These are phyloP conservation scores for Xylariaceae sp. DNA, from an alignment of 2,329 filamentous ascomycete species.

Conservation along the genomic window DNA sequence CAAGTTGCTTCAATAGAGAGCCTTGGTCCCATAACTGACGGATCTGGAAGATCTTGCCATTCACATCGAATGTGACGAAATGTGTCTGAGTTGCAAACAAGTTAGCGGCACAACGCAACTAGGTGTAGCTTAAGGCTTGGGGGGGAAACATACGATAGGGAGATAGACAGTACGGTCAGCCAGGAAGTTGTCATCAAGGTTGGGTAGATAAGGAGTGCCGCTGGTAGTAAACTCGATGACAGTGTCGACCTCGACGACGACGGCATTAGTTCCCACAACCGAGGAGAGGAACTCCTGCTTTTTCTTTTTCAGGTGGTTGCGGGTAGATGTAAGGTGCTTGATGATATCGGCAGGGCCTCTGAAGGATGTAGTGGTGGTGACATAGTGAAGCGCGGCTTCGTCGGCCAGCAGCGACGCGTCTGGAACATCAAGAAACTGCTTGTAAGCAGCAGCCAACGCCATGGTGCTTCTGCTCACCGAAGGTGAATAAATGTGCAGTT, in stretches of 20 bases:
- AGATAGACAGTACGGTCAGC: conserved; percentile 75
- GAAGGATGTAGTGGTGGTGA: conserved; percentile 78
- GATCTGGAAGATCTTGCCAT: conserved; percentile 79
- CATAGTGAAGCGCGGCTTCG: conserved; percentile 75
- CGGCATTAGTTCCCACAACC: conserved; percentile 65
- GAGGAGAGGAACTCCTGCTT: conserved; percentile 70
- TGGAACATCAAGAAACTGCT: conserved; percentile 67
- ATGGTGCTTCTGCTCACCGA: conserved; percentile 25
- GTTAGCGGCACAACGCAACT: neutral
- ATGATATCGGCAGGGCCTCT: conserved; percentile 69
- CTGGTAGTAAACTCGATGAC: conserved; percentile 75
- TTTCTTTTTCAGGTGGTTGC: conserved; percentile 76
- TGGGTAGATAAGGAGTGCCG: conserved; percentile 82
- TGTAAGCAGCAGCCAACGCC: conserved; percentile 55
- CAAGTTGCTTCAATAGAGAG: conserved; percentile 85
- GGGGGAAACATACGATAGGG: conserved; percentile 64
- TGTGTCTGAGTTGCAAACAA: conserved; percentile 60
- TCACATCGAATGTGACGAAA: conserved; percentile 75
- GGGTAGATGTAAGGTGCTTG: conserved; percentile 71
- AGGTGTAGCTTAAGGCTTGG: neutral
- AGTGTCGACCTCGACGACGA: conserved; percentile 78
- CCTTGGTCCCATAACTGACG: conserved; percentile 95
- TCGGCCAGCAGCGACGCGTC: conserved; percentile 58
- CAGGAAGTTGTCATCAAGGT: conserved; percentile 91
- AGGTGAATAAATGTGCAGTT: too few species aligned